Evolutionary conservation across 768 basidiomycete species (phyloP).

Genomic region (Mycena polygramma): DNA sequence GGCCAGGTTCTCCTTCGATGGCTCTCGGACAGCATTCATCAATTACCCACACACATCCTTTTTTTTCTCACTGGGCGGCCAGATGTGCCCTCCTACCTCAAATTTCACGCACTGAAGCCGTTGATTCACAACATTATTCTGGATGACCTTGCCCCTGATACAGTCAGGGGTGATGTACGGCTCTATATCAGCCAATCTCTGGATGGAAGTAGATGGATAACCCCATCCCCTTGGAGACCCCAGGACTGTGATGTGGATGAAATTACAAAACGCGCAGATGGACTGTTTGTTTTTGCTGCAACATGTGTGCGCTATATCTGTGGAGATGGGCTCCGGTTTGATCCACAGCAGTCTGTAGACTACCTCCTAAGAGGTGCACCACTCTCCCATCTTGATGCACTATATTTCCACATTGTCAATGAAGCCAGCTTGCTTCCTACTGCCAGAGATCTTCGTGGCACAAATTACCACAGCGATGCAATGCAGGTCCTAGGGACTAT

Average conservation of each 20-base stretch:
- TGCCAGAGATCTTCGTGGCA: background rate
- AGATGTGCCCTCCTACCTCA: slow-evolving; percentile 12
- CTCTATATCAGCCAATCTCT: background rate
- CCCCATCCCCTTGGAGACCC: background rate
- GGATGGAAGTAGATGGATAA: background rate
- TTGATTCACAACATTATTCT: background rate
- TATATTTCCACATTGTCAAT: background rate
- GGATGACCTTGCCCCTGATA: background rate
- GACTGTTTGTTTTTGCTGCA: slow-evolving; percentile 14
- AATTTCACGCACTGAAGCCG: background rate
- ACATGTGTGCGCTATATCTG: background rate
- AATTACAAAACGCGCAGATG: background rate
- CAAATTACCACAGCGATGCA: background rate
- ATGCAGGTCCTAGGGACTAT: background rate
- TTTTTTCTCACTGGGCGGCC: slow-evolving; percentile 26
- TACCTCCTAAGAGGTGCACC: background rate
- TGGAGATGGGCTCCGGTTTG: background rate
- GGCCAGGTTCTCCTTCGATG: slow-evolving; percentile 15
- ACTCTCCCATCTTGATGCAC: background rate
- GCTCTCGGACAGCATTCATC: slow-evolving; percentile 9
- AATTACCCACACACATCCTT: slow-evolving; percentile 6
- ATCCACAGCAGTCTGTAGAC: background rate
- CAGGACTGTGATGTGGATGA: slow-evolving; percentile 1
- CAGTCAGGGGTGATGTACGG: background rate
- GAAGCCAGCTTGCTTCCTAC: background rate